Base-by-base conservation (phyloP, 176 grass and related monocot species). In the Aegilops sharonensis region DNA sequence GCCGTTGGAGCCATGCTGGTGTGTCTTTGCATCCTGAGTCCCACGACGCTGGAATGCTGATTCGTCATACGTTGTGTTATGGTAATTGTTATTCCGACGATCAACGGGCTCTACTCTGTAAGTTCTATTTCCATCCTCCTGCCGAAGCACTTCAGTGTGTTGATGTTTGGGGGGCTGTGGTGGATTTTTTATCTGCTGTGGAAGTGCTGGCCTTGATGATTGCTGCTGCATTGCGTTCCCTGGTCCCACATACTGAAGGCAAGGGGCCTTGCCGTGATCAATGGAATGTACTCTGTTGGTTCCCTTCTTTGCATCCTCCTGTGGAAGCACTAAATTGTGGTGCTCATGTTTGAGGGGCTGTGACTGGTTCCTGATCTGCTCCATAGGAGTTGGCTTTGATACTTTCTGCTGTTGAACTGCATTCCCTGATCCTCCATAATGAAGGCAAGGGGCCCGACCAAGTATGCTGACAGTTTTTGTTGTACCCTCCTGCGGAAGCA, bases 21-120 rank as follows among this genome's bases (percentile, higher is more conserved):
- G 9, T 77, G 71, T 39, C 17, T 77, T 77, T 68, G n/a, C 61
- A n/a, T 79, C 29, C 65, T 62, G 80, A 88, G 48, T 68, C 62
- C 72, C 27, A 40, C 2, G 24, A 83, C 25, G 18, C 20, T 83
- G 64, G 36, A 70, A 70, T 83, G 34, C 64, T 20, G 62, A 48
- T 42, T 17, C 60, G 68, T 42, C 15, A 12, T 80, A 64, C 31
- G 43, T 35, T 20, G 34, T 83, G 9, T 34, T 30, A 42, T 14
- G 7, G 43, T 29, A 67, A 17, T 17, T 21, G 12, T 68, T 66
- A 57, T 66, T 87, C 32, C 11, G 32, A 67, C 1, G 32, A 76
- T 57, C 42, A 30, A 36, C 2, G 21, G 50, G 50, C 61, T 75
- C 45, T 77, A 30, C 24, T 59, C 43, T 45, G 62, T 67, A 56